Percentiles rank a stretch among this genome's conserved stretches.
Conservation (phyloP, 2,329 filamentous ascomycete species). For the Exophiala spinifera region DNA sequence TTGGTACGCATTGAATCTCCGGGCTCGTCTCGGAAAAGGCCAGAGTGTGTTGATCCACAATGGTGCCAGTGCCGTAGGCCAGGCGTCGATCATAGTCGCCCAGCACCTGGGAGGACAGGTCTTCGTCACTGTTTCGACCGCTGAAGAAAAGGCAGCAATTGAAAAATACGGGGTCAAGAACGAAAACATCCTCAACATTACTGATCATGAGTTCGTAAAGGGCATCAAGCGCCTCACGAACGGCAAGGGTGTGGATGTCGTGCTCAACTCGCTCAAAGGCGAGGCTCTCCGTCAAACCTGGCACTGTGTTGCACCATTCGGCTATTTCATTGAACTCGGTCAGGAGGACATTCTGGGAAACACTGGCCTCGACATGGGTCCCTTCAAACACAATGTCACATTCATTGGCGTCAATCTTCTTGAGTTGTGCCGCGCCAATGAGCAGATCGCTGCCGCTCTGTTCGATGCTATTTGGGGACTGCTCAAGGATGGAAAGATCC, state of each 20-base stretch:
- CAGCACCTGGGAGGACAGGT: constrained; percentile 5
- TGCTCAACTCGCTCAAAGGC: constrained; percentile 30
- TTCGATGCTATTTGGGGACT: neutral
- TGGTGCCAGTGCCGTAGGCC: constrained; percentile 23
- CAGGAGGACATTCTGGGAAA: constrained; percentile 4
- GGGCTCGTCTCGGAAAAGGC: constrained; percentile 20
- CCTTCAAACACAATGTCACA: constrained; percentile 21
- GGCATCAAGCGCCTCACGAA: constrained; percentile 30
- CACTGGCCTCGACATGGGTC: constrained; percentile 3
- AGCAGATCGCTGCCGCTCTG: constrained; percentile 29
- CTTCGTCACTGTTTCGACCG: constrained; percentile 20
- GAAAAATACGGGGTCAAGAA: neutral
- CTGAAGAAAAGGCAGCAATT: constrained; percentile 21
- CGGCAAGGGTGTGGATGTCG: constrained; percentile 35
- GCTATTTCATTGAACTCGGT: neutral
- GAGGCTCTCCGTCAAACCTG: constrained; percentile 23
- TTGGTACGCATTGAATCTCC: neutral
- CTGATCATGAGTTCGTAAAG: constrained; percentile 24
- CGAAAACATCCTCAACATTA: neutral
- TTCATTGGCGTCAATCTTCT: constrained; percentile 32
- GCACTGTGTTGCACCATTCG: neutral
- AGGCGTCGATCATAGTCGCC: constrained; percentile 29
- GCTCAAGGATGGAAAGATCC: neutral
- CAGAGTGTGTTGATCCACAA: constrained; percentile 27
- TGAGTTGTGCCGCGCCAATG: constrained; percentile 10